A percentile compares a stretch with the other conserved stretches of the same genome.
phyloP scores from a whole-genome alignment of 2,329 filamentous ascomycete species.

The Ceratocystis harringtonii region DNA sequence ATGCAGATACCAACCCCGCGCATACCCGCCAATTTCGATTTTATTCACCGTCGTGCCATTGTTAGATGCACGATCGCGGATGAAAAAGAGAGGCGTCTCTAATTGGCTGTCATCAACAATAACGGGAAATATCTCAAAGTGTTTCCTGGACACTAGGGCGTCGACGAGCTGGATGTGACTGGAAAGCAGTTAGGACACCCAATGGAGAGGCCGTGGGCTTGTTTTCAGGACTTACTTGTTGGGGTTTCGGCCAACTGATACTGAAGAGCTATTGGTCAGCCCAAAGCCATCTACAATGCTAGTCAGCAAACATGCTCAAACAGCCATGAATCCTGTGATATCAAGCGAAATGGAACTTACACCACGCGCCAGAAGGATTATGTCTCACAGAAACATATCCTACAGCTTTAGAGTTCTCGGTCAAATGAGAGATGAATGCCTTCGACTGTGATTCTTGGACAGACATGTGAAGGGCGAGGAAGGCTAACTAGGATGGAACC shows the following conservation, averaged over 20 bases:
- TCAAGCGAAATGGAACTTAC: not conserved
- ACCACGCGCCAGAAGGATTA: conserved; percentile 8
- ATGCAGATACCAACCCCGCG: conserved; percentile 33
- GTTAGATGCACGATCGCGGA: conserved; percentile 39
- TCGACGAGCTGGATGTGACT: conserved; percentile 12
- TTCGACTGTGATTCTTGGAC: not conserved
- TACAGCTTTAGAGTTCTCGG: not conserved
- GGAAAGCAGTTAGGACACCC: not conserved
- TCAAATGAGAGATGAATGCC: not conserved
- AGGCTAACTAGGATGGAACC: not conserved
- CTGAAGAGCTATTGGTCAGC: not conserved
- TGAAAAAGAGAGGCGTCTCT: conserved; percentile 28
- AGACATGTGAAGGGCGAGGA: not conserved
- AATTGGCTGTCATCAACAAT: conserved; percentile 8
- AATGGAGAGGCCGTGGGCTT: no score
- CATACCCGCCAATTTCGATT: conserved; percentile 28
- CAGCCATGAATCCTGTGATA: not conserved
- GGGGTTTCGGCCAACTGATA: conserved; percentile 11
- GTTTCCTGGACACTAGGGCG: conserved; percentile 12
- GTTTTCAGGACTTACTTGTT: conserved; percentile 5
- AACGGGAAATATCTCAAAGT: conserved; percentile 16
- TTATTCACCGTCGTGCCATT: conserved; percentile 41
- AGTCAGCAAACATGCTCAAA: not conserved
- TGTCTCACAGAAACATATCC: conserved; percentile 9
- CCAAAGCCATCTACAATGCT: conserved; percentile 12